phyloP scores from a whole-genome alignment of 176 grass and related monocot genomes.

The Zea luxurians region DNA sequence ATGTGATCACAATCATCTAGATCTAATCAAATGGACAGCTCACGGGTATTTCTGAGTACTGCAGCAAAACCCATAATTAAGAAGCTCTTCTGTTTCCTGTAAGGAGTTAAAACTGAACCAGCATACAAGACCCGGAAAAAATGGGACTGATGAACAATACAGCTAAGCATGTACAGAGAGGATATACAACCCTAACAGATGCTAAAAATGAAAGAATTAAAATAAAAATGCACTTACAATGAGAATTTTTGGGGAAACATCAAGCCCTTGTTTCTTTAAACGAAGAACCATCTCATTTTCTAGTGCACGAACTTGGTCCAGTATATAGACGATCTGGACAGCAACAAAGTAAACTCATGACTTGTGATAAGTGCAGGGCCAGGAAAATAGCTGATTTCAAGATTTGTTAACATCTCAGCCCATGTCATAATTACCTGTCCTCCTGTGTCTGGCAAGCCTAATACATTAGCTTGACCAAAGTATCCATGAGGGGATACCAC shows the following conservation, averaged over 20 bases:
- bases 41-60: not conserved
- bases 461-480: conserved; percentile 97
- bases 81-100: not conserved
- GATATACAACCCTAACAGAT: conserved; percentile 5
- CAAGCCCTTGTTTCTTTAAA: conserved; percentile 82
- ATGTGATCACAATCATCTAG: not conserved
- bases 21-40: not conserved
- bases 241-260: conserved; percentile 83
- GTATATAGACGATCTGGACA: conserved; percentile 85
- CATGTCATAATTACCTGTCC: conserved; percentile 67
- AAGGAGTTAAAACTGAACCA: conserved; percentile 20
- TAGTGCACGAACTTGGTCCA: conserved; percentile 93
- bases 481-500: conserved; percentile 94
- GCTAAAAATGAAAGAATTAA: conserved; percentile 16
- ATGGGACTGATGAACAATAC: conserved; percentile 2
- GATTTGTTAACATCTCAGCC: conserved; percentile 3
- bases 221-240: conserved; percentile 58
- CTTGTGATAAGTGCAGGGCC: conserved; percentile 11
- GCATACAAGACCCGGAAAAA: not conserved
- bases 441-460: conserved; percentile 96
- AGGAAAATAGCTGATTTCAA: not conserved
- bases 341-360: conserved; percentile 3
- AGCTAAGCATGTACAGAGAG: conserved; percentile 18
- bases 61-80: not conserved
- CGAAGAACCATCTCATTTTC: conserved; percentile 94